Conservation (phyloP, 805 yeast species). For the Jamesozyma piceae region DNA sequence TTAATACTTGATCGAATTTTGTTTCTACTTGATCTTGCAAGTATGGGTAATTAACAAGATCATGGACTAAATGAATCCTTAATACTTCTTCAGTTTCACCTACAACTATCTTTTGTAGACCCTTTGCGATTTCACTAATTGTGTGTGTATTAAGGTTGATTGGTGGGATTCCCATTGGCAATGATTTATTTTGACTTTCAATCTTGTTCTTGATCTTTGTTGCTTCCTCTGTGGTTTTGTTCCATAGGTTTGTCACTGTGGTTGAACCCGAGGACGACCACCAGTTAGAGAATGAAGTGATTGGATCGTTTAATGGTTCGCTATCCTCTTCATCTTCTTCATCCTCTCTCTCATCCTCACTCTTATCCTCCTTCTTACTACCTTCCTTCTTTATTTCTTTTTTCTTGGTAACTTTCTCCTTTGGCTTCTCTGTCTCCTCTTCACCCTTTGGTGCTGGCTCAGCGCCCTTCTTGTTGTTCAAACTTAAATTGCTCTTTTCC, state of each 20-base stretch:
- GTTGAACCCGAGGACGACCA: conserved; percentile 63
- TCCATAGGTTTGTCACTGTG: conserved; percentile 60
- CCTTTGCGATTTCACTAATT: conserved; percentile 27
- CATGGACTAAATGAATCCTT: conserved; percentile 58
- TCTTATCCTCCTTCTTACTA: conserved; percentile 13
- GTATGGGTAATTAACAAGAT: conserved; percentile 44
- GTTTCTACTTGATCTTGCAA: conserved; percentile 34
- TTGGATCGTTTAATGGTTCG: conserved; percentile 43
- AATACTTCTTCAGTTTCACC: conserved; percentile 45
- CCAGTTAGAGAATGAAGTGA: conserved; percentile 61
- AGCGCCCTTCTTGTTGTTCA: conserved; percentile 15
- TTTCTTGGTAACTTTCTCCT: conserved; percentile 6
- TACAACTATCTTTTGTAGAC: conserved; percentile 26
- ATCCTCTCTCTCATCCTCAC: conserved; percentile 12
- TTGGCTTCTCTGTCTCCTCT: conserved; percentile 9
- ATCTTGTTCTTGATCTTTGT: conserved; percentile 32
- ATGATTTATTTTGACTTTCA: conserved; percentile 28
- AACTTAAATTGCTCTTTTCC: conserved; percentile 47
- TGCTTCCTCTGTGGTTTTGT: conserved; percentile 42
- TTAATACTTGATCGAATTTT: conserved; percentile 54
- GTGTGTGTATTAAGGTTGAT: conserved; percentile 19
- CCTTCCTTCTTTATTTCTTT: conserved; percentile 16
- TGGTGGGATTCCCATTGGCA: conserved; percentile 19
- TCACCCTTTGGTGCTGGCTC: conserved; percentile 8
- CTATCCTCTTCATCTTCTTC: conserved; percentile 12